Base-by-base conservation (phyloP, 169 alveolate genomes). In the Cryptosporidium andersoni region DNA sequence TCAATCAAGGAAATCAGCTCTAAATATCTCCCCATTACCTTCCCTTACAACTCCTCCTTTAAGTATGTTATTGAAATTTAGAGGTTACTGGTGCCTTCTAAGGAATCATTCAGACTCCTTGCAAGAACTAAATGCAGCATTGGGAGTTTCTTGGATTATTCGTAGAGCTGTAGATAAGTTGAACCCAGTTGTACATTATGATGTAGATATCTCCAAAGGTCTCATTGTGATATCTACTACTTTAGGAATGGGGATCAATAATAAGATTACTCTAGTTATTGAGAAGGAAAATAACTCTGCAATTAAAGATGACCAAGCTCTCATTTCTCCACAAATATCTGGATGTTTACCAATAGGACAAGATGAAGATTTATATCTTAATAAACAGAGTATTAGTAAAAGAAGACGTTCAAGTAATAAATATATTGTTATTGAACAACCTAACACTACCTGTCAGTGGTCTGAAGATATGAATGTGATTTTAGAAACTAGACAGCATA, bases 401-500 rank as follows among this genome's bases (percentile, higher is more conserved):
- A 74, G 85, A 25, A 74, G 60, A 12, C 55, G 60, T 7, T 74
- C 85, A 47, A n/a, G 55, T 34, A 68, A 74, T 40, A 74, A 74
- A 47, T 74, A 45, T 74, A 7, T 74, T 2, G 85, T 74, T 34
- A 55, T 74, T 60, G 85, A 74, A 1, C 85, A 74, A 74, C 85
- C 85, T 36, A 56, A 45, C 36, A 74, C 85, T 43, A 74, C 85
- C 39, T 47, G 55, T 56, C 74, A 74, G 43, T 74, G 85, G 85
- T 58, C 74, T 58, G 85, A 74, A 25, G 85, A 74, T 58, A 74
- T 68, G 37, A 74, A 55, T 39, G 60, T 74, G 2, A 74, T 74
- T n/a, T 74, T 74, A 34, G 85, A 74, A 74, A 74, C 85, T 14
- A 53, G 85, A n/a, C 85, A 74, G 60, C 55, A 74, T 74, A 74